Percentiles rank a stretch among this genome's conserved stretches.
phyloP scores from a whole-genome alignment of 2,329 filamentous ascomycete genomes.

The Phoma sp. region DNA sequence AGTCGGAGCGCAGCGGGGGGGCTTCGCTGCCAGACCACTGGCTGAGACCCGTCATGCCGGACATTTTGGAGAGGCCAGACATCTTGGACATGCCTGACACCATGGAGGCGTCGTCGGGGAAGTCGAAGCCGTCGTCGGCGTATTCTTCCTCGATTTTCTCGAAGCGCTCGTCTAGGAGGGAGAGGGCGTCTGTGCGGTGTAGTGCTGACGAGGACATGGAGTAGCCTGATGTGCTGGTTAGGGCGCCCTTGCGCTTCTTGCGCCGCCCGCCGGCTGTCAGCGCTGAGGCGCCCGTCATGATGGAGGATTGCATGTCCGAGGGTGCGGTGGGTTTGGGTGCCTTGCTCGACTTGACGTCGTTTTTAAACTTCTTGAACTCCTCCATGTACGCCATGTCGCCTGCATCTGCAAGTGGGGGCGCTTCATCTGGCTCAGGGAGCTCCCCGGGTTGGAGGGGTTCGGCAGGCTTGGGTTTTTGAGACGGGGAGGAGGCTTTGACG shows the following conservation, averaged over 20 bases:
- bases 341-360: slow-evolving; percentile 64
- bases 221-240: slow-evolving; percentile 85
- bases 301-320: slow-evolving; percentile 71
- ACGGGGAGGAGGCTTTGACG: slow-evolving; percentile 65
- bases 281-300: slow-evolving; percentile 72
- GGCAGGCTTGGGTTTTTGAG: slow-evolving; percentile 47
- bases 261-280: slow-evolving; percentile 74
- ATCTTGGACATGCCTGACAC: slow-evolving; percentile 58
- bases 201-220: slow-evolving; percentile 92
- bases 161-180: slow-evolving; percentile 86
- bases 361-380: slow-evolving; percentile 94
- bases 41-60: slow-evolving; percentile 40
- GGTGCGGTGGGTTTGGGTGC: slow-evolving; percentile 55
- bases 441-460: slow-evolving; percentile 57
- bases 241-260: slow-evolving; percentile 94
- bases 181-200: slow-evolving; percentile 84
- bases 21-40: slow-evolving; percentile 47
- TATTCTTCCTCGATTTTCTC: slow-evolving; percentile 88
- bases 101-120: slow-evolving; percentile 54
- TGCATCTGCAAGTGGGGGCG: slow-evolving; percentile 42
- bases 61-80: slow-evolving; percentile 55
- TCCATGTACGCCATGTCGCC: slow-evolving; percentile 84
- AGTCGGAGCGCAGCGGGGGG: slow-evolving; percentile 73
- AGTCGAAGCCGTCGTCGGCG: slow-evolving; percentile 49
- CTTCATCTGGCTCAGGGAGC: slow-evolving; percentile 44